A percentile compares a stretch with the other conserved stretches of the same genome.
Evolutionary conservation across 345 rosid genomes (phyloP).

Genomic region (Pseudoturritis turrita): DNA sequence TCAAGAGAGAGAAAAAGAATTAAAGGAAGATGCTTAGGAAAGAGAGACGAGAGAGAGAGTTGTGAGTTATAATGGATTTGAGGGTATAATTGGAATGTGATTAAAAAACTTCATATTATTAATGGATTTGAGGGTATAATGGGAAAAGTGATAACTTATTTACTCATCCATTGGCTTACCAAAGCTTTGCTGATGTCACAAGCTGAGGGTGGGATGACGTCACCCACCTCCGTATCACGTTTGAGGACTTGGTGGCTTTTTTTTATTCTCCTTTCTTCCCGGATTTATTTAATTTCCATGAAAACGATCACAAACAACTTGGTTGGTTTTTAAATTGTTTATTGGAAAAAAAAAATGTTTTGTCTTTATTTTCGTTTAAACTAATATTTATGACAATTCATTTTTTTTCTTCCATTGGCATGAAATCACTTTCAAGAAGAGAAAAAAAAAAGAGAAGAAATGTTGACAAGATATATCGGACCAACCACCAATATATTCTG

Average conservation of each 20-base stretch:
- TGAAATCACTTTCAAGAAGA: conserved; percentile 8
- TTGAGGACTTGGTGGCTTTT: background rate
- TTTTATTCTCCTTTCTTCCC: background rate
- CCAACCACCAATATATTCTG: background rate
- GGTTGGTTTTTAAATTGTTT: conserved; percentile 7
- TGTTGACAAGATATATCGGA: conserved; percentile 1
- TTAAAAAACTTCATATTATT: no score
- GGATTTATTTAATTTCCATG: conserved; percentile 6
- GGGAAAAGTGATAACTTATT: background rate
- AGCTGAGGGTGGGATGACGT: background rate
- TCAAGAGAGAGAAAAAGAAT: background rate
- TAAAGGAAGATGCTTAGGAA: conserved; percentile 11
- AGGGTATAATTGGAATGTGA: conserved; percentile 15
- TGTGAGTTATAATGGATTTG: background rate
- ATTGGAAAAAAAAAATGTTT: background rate
- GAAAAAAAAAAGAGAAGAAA: background rate
- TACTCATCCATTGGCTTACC: conserved; percentile 2
- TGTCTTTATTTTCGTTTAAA: background rate
- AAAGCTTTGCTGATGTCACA: conserved; percentile 12
- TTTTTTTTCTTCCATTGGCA: conserved; percentile 10
- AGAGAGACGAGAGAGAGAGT: conserved; percentile 8
- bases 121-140: background rate
- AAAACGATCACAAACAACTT: conserved; percentile 15
- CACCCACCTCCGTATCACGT: conserved; percentile 19
- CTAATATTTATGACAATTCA: background rate